phyloP scores from a whole-genome alignment of 306 rosid species.

The Alnus glutinosa region DNA sequence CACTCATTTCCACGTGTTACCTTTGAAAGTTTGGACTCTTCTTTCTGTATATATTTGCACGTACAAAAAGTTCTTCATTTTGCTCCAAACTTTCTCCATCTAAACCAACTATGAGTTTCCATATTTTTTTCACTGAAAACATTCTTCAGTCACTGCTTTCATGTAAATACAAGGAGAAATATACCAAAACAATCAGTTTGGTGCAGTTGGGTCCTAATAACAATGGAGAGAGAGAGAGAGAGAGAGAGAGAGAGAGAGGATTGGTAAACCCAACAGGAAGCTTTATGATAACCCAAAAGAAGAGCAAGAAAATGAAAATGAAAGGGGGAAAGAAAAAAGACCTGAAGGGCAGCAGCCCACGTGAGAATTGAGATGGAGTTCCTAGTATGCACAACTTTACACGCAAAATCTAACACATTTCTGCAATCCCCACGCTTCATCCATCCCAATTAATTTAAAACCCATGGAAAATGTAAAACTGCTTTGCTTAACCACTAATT shows the following conservation, averaged over 20 bases:
- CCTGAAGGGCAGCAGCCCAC: conserved; percentile 34
- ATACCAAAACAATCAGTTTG: conserved; percentile 20
- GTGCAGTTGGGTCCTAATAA: neutral
- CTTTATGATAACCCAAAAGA: conserved; percentile 19
- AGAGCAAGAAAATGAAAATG: conserved; percentile 16
- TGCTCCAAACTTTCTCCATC: conserved; percentile 41
- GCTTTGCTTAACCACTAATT: too few species aligned
- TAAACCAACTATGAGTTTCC: conserved; percentile 25
- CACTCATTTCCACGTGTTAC: conserved; percentile 68
- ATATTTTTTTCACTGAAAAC: too few species aligned
- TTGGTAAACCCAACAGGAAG: conserved; percentile 13
- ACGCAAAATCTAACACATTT: conserved; percentile 40
- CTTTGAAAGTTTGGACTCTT: conserved; percentile 35
- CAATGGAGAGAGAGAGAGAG: too few species aligned
- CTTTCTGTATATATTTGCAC: conserved; percentile 41
- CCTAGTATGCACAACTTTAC: conserved; percentile 26
- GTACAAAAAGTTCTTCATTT: conserved; percentile 29
- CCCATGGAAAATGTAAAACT: neutral
- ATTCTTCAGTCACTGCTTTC: too few species aligned
- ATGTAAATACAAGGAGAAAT: too few species aligned
- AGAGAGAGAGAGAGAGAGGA: conserved; percentile 20
- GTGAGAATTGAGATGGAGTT: conserved; percentile 41
- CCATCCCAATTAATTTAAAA: conserved; percentile 47
- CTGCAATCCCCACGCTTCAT: conserved; percentile 58
- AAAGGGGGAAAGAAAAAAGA: conserved; percentile 9